Conservation (phyloP, 352 stramenopile genomes). For the Phytopythium montanum region DNA sequence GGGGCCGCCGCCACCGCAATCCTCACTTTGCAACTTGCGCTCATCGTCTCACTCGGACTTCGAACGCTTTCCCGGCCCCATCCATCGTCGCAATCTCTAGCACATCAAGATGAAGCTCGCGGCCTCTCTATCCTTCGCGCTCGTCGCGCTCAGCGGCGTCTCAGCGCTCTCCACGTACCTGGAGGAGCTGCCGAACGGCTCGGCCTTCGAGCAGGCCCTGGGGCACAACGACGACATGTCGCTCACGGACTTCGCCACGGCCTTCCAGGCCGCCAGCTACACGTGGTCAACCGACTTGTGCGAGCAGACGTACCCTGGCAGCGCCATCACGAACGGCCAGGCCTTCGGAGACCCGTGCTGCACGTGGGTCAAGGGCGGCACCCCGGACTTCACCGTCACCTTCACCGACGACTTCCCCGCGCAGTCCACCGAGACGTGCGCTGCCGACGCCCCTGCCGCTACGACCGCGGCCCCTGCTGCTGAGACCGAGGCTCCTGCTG, state of each 20-base stretch:
- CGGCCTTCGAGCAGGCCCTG: conserved; percentile 10
- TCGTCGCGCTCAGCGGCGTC: background rate
- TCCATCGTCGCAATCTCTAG: background rate
- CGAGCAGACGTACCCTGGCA: conserved; percentile 5
- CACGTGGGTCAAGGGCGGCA: conserved; percentile 36
- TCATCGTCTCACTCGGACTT: background rate
- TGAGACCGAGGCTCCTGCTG: background rate
- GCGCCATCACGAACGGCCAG: conserved; percentile 15
- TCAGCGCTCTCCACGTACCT: conserved; percentile 10
- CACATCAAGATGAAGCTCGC: conserved; percentile 4
- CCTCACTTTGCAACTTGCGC: background rate
- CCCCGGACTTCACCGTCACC: conserved; percentile 28
- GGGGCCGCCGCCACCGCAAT: background rate
- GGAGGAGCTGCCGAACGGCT: conserved; percentile 14
- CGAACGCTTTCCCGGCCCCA: background rate
- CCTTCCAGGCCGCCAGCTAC: background rate
- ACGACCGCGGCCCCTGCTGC: conserved; percentile 1
- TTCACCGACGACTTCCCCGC: conserved; percentile 6
- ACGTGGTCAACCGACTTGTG: conserved; percentile 13
- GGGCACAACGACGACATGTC: conserved; percentile 5
- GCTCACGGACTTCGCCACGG: conserved; percentile 10
- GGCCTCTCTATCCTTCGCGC: background rate
- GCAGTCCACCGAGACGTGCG: conserved; percentile 5
- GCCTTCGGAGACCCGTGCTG: conserved; percentile 53
- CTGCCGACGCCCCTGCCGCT: background rate